Base-by-base conservation (phyloP, 768 basidiomycete species). In the Favolaschia claudopus region DNA sequence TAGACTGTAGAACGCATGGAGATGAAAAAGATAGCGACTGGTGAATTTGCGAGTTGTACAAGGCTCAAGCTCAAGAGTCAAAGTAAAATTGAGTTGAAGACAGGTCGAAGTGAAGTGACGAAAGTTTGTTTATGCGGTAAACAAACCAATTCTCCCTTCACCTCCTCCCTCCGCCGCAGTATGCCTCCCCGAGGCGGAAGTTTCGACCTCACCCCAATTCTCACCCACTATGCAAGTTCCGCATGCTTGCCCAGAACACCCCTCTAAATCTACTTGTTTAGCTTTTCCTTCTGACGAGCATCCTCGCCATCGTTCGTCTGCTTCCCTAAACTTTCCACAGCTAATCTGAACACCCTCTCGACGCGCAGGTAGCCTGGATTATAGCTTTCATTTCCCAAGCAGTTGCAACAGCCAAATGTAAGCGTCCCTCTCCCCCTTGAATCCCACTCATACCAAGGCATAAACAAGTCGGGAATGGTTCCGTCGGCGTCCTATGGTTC, bases 131-230 rank as follows among this genome's bases (percentile, higher is more conserved):
- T 27, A 20, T 31, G 31, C 33, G 25, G 36, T 60, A 38, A 67
- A 56, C 50, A 51, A 51, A 52, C 44, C 17, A 42, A 12, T 36
- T 51, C 20, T 42, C 46, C 37, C 46, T 49, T 12, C 29, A 10
- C 37, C 40, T 36, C 29, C 40, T 57, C 47, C 46, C 24, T 46
- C 48, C 43, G 45, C 58, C 60, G 66, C 60, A n/a, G n/a, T 60
- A 79, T 85, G 83, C 82, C 83, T 73, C 84, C 83, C 63, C 82
- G 83, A 67, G 82, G 77, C 68, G 82, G 82, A 77, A 80, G 91
- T n/a, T 84, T 92, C 64, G 92, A 95, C 75, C 91, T 95, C 55
- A 92, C 89, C 1, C 94, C 92, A 60, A 91, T 96, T 61, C 81
- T 94, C 55, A 92, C 93, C 17, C 94, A 96, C 71, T 60, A 60